These are phyloP conservation scores for Lentinula novae-zelandiae DNA, from an alignment of 1,284 basidiomycete genomes.

Conservation along the genomic window DNA sequence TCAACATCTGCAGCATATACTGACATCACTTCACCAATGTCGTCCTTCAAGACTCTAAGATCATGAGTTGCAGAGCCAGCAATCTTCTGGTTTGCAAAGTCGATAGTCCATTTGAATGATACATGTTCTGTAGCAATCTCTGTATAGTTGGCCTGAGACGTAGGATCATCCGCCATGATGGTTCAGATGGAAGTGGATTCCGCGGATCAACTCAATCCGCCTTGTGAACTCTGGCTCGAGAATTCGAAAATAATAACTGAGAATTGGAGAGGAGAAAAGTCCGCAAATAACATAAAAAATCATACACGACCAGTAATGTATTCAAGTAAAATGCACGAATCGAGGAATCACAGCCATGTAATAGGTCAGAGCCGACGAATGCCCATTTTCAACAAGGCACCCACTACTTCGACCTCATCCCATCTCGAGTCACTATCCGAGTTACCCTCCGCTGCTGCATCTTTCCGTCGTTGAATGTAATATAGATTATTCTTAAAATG, in stretches of 20 bases:
- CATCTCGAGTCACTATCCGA: slow-evolving; percentile 52
- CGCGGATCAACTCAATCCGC: neutral
- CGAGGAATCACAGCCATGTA: neutral
- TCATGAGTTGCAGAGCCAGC: slow-evolving; percentile 72
- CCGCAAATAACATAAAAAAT: neutral
- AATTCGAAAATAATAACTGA: neutral
- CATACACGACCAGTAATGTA: neutral
- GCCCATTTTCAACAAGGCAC: slow-evolving; percentile 85
- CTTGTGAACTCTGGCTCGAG: neutral
- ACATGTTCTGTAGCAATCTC: slow-evolving; percentile 68
- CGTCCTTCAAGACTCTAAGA: slow-evolving; percentile 54
- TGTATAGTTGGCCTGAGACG: slow-evolving; percentile 79
- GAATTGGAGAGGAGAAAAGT: neutral
- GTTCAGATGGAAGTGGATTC: neutral
- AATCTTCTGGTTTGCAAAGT: slow-evolving; percentile 71
- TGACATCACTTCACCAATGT: slow-evolving; percentile 65
- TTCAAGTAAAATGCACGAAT: neutral
- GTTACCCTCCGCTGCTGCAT: slow-evolving; percentile 41
- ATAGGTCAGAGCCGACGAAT: slow-evolving; percentile 25
- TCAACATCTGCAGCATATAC: slow-evolving; percentile 19
- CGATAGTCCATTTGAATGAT: slow-evolving; percentile 79
- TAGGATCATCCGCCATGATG: slow-evolving; percentile 49
- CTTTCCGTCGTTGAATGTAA: slow-evolving; percentile 81
- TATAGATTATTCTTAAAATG: slow-evolving; percentile 90
- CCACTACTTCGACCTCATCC: slow-evolving; percentile 83